A percentile compares a stretch with the other conserved stretches of the same genome.
phyloP scores from a whole-genome alignment of 805 yeast genomes.

The Metschnikowia continentalis region DNA sequence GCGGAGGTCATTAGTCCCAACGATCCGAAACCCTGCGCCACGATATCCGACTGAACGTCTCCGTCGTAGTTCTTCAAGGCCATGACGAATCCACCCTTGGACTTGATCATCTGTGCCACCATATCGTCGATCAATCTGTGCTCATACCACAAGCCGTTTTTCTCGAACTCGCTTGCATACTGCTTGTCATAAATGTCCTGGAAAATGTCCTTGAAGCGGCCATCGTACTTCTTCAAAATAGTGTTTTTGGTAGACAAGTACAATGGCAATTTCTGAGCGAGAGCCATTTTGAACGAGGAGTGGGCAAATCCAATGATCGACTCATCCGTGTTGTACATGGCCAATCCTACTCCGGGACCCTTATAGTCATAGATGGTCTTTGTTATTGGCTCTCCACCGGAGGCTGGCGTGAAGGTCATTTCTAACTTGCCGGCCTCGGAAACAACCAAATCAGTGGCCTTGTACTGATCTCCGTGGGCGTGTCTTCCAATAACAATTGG shows the following conservation, averaged over 20 bases:
- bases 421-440: slow-evolving; percentile 78
- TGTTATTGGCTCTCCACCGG: slow-evolving; percentile 53
- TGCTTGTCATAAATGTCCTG: slow-evolving; percentile 69
- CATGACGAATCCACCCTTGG: slow-evolving; percentile 90
- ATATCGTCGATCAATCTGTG: slow-evolving; percentile 95
- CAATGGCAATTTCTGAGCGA: slow-evolving; percentile 71
- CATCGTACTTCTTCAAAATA: slow-evolving; percentile 89
- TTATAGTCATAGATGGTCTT: slow-evolving; percentile 65
- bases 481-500: slow-evolving; percentile 97
- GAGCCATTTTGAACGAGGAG: slow-evolving; percentile 84
- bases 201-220: slow-evolving; percentile 91
- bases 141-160: slow-evolving; percentile 88
- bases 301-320: slow-evolving; percentile 90
- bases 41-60: slow-evolving; percentile 94
- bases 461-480: slow-evolving; percentile 95
- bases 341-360: slow-evolving; percentile 76
- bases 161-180: slow-evolving; percentile 70
- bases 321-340: slow-evolving; percentile 95
- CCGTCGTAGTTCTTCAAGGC: slow-evolving; percentile 98
- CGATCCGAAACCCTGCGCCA: slow-evolving; percentile 97
- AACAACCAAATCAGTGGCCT: slow-evolving; percentile 81
- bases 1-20: slow-evolving; percentile 96
- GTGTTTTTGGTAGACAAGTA: slow-evolving; percentile 93
- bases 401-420: slow-evolving; percentile 68
- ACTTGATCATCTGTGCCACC: slow-evolving; percentile 98